Percentiles rank a stretch among this genome's conserved stretches.
phyloP scores from a whole-genome alignment of 2,329 filamentous ascomycete genomes.

The Fusarium sp. region DNA sequence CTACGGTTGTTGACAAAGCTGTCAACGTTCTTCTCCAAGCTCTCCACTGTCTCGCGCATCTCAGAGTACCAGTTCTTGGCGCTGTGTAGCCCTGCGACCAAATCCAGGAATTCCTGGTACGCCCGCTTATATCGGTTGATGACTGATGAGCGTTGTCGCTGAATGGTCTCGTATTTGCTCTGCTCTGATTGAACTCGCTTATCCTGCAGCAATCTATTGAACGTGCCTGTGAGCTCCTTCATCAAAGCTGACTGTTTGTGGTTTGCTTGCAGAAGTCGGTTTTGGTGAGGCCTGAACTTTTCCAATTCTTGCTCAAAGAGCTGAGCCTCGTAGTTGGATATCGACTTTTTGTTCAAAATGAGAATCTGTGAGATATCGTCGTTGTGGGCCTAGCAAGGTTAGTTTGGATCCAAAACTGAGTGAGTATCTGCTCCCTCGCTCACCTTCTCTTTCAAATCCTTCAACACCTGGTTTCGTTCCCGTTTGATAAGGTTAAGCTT shows the following conservation, averaged over 20 bases:
- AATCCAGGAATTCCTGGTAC: conserved; percentile 91
- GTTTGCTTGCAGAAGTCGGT: conserved; percentile 88
- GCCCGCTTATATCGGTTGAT: conserved; percentile 90
- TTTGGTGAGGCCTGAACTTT: conserved; percentile 95
- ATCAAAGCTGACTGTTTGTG: conserved; percentile 95
- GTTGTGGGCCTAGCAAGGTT: conserved; percentile 78
- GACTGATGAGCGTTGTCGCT: conserved; percentile 83
- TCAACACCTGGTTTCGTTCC: conserved; percentile 90
- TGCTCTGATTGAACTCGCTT: conserved; percentile 94
- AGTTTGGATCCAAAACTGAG: conserved; percentile 16
- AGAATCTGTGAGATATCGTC: conserved; percentile 98
- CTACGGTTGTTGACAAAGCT: conserved; percentile 95
- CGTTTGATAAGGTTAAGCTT: conserved; percentile 93
- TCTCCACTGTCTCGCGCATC: conserved; percentile 95
- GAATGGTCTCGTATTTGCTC: conserved; percentile 92
- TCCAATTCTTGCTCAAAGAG: conserved; percentile 97
- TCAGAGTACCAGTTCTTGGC: conserved; percentile 95
- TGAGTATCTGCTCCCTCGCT: conserved; percentile 39
- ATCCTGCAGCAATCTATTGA: conserved; percentile 90
- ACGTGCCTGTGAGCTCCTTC: conserved; percentile 91
- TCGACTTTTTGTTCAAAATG: conserved; percentile 97
- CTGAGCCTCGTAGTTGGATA: conserved; percentile 90
- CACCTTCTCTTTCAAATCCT: conserved; percentile 98
- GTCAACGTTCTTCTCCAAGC: conserved; percentile 94
- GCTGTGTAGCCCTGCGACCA: conserved; percentile 85